Base-by-base conservation (phyloP, 1,284 basidiomycete genomes). In the Puccinia hordei region DNA sequence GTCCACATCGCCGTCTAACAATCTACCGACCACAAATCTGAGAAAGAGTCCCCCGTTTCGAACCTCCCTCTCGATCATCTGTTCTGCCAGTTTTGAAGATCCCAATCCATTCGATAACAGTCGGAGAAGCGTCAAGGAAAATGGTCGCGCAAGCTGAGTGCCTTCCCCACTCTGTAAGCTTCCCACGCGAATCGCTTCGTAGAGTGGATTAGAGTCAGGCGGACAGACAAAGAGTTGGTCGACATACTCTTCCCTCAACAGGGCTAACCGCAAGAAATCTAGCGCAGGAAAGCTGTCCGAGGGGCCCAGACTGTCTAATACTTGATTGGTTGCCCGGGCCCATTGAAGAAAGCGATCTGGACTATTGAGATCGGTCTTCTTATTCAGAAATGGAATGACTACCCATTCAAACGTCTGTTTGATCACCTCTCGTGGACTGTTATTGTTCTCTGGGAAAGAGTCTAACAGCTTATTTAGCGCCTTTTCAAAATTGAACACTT, bases 201-300 rank as follows among this genome's bases (percentile, higher is more conserved):
- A 41, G 33, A 82, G 41, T 19, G 69, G 66, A 12, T 65, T 46
- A 17, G 82, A 44, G n/a, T 83, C 78, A 30, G 53, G 22, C 17
- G 81, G 3, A 44, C 83, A 81, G 12, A 78, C 9, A 17, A 80
- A 66, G 6, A 81, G 59, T 3, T 81, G 24, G 10, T 74, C 57
- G 55, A 82, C 41, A 19, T 73, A 9, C 51, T 83, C 81, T 9
- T 81, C 65, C 4, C 82, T 81, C 44, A 84, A 79, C 3, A 80
- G 65, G 9, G 82, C 83, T 61, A 83, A 80, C n/a, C 83, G 82
- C 44, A 83, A 66, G 44, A 84, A 81, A 71, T 85, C 84, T 59
- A 85, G 35, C 46, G 83, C 57, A 24, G 84, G 84, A 80, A 84
- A 85, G 53, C 80, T 82, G 17, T 82, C 35, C 5, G 65, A 27